These are phyloP conservation scores for Lycium barbarum DNA, from an alignment of 257 asterid species.

Conservation along the genomic window DNA sequence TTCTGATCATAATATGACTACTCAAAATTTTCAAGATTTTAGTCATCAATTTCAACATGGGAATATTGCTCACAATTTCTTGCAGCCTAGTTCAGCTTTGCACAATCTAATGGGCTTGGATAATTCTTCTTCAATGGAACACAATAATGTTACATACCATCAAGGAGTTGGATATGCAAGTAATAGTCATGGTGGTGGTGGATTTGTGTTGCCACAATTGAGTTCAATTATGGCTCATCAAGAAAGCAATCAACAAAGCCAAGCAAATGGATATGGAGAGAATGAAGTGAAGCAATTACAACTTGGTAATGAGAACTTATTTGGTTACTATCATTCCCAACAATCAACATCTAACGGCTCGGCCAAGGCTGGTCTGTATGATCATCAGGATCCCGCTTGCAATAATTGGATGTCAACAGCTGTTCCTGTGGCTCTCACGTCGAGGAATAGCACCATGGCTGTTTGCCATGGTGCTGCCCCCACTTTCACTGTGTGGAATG, in stretches of 20 bases:
- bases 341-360: constrained; percentile 38
- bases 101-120: constrained; percentile 62
- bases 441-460: constrained; percentile 40
- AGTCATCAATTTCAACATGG: constrained; percentile 53
- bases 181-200: not conserved
- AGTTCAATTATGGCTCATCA: constrained; percentile 33
- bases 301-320: constrained; percentile 46
- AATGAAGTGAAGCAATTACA: constrained; percentile 35
- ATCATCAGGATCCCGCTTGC: constrained; percentile 38
- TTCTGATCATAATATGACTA: constrained; percentile 35
- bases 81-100: constrained; percentile 48
- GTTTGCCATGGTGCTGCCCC: constrained; percentile 50
- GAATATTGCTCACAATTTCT: constrained; percentile 42
- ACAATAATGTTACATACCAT: constrained; percentile 34
- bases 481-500: constrained; percentile 71
- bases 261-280: constrained; percentile 41
- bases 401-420: constrained; percentile 50
- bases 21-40: constrained; percentile 42
- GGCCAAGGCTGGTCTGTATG: constrained; percentile 35
- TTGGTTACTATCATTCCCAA: constrained; percentile 51
- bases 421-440: constrained; percentile 50
- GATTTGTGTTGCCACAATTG: constrained; percentile 50
- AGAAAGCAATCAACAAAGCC: constrained; percentile 38
- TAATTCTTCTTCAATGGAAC: constrained; percentile 46
- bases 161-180: constrained; percentile 35